Base-by-base conservation (phyloP, 768 basidiomycete species). In the Tulasnella sp. region DNA sequence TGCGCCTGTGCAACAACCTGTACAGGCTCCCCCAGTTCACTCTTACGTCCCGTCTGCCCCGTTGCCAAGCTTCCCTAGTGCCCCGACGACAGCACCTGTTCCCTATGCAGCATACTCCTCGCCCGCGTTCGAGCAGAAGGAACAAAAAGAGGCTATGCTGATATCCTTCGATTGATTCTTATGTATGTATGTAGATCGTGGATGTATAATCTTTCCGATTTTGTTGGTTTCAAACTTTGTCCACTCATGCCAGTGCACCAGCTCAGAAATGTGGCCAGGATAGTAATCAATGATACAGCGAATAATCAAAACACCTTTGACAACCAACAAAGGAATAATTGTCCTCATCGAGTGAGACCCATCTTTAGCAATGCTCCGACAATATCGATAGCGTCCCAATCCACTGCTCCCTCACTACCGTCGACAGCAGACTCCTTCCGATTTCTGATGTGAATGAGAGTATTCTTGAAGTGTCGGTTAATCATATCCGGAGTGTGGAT, bases 401-500 rank as follows among this genome's bases (percentile, higher is more conserved):
- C 93, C 86, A 78, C 90, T 86, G 88, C 77, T 85, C 86, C 37
- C 87, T 89, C 42, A 88, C 89, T 72, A 85, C 84, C 2, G 87
- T 86, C 64, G 78, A 79, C 80, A 83, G 76, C 72, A 6, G 84
- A 82, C 4, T 85, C 85, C 88, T 97, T 96, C 88, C 92, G 91
- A 76, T 89, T 87, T 84, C 94, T 91, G 73, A 98, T 96, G 84
- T 96, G 94, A 28, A 87, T 85, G 73, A 99, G 87, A 20, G 96
- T 96, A 86, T 97, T 98, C 79, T 92, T 90, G 89, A 99, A 99
- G 87, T 99, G 98, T 75, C 95, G 89, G 0, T 90, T 89, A 83
- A 99, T 98, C 93, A 97, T 95, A 72, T 98, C 97, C 18, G 96
- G 95, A 7, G 94, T 93, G 82, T 96, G 93, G 0, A 96, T 93